A percentile compares a stretch with the other conserved stretches of the same genome.
phyloP scores from a whole-genome alignment of 345 rosid genomes.

The Trapa bicornis region DNA sequence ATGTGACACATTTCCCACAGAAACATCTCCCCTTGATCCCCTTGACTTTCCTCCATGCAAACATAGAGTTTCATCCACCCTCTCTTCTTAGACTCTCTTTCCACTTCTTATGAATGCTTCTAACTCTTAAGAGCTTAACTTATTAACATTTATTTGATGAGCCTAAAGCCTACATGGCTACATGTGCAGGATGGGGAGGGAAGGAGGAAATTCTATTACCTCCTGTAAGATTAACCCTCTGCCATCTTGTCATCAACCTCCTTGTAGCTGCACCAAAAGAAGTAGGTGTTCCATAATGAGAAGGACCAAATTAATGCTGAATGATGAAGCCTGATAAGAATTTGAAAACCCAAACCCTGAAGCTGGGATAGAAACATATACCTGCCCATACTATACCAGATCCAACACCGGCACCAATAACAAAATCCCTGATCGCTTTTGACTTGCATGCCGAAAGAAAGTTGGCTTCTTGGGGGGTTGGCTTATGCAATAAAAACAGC shows the following conservation, averaged over 20 bases:
- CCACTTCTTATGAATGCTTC: background rate
- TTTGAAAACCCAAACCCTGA: background rate
- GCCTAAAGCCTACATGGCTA: background rate
- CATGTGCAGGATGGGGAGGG: background rate
- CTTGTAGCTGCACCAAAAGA: constrained; percentile 1
- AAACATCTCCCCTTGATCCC: background rate
- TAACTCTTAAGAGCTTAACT: background rate
- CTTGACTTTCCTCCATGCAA: background rate
- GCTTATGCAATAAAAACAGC: constrained; percentile 15
- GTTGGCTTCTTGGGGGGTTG: constrained; percentile 28
- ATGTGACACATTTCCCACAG: background rate
- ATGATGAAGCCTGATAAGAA: background rate
- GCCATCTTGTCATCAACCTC: background rate
- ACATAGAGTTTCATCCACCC: background rate
- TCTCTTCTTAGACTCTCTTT: background rate
- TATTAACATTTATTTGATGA: background rate
- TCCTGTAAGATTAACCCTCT: background rate
- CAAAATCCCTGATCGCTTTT: constrained; percentile 21
- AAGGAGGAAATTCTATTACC: background rate
- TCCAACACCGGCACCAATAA: constrained; percentile 14
- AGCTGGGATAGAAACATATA: constrained; percentile 8
- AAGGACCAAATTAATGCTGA: background rate
- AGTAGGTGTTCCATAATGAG: background rate
- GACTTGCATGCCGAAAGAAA: constrained; percentile 19
- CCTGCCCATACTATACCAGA: constrained; percentile 27